These are phyloP conservation scores for Haberlea rhodopensis DNA, from an alignment of 257 asterid genomes.

Conservation along the genomic window DNA sequence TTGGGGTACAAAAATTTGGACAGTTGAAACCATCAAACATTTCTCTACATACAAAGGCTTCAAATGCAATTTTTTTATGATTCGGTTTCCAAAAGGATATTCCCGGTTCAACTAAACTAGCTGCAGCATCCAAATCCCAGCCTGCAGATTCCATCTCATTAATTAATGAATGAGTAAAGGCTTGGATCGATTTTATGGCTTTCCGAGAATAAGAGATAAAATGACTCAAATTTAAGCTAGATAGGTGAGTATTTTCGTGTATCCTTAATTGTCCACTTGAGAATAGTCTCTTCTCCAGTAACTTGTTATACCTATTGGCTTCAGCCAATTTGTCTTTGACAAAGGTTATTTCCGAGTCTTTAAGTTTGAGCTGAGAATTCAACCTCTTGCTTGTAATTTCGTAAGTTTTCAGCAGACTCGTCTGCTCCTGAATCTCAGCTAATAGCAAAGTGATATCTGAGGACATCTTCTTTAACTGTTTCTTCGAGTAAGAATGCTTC, in stretches of 20 bases:
- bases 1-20: conserved; percentile 43
- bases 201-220: conserved; percentile 39
- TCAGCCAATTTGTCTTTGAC: conserved; percentile 67
- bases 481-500: conserved; percentile 60
- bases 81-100: conserved; percentile 44
- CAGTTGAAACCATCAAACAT: conserved; percentile 69
- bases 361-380: conserved; percentile 72
- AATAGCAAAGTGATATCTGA: conserved; percentile 47
- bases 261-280: conserved; percentile 42
- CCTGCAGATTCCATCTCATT: conserved; percentile 61
- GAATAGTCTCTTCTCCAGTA: conserved; percentile 55
- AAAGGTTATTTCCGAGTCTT: conserved; percentile 74
- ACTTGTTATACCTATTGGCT: conserved; percentile 46
- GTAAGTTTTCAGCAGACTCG: conserved; percentile 47
- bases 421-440: conserved; percentile 70
- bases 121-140: conserved; percentile 78
- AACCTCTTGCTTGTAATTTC: conserved; percentile 60
- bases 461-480: conserved; percentile 44
- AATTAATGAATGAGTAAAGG: conserved; percentile 53
- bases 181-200: conserved; percentile 53
- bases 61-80: conserved; percentile 66
- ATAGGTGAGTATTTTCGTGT: conserved; percentile 31
- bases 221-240: conserved; percentile 50
- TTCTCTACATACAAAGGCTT: conserved; percentile 63
- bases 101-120: conserved; percentile 50